Evolutionary conservation across 495 filamentous ascomycete species (phyloP).

Genomic region (Emericellopsis terricola): DNA sequence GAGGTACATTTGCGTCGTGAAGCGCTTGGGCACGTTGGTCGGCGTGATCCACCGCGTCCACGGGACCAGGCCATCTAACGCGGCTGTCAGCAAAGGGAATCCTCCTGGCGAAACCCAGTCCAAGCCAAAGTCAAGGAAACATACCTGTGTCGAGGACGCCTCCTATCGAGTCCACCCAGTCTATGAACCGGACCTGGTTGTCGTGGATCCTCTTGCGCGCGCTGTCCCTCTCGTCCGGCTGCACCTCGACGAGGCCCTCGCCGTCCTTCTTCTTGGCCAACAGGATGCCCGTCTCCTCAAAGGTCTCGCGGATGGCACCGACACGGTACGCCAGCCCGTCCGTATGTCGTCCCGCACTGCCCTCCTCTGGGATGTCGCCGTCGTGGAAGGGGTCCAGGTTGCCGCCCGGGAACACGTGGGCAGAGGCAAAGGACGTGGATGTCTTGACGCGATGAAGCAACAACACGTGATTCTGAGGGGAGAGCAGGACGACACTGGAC

Average conservation of each 20-base stretch:
- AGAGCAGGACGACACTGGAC: slow-evolving; percentile 65
- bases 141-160: slow-evolving; percentile 49
- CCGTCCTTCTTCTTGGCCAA: slow-evolving; percentile 38
- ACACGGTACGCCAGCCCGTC: slow-evolving; percentile 54
- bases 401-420: slow-evolving; percentile 94
- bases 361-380: slow-evolving; percentile 32
- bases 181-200: slow-evolving; percentile 35
- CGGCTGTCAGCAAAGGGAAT: neutral
- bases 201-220: slow-evolving; percentile 51
- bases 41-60: slow-evolving; percentile 93
- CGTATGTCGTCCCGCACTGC: slow-evolving; percentile 33
- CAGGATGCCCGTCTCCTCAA: slow-evolving; percentile 87
- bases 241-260: slow-evolving; percentile 30
- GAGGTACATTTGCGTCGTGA: slow-evolving; percentile 89
- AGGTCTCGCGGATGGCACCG: slow-evolving; percentile 76
- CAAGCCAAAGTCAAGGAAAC: neutral
- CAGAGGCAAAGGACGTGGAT: slow-evolving; percentile 71
- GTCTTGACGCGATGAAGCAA: slow-evolving; percentile 71
- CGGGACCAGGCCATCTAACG: slow-evolving; percentile 45
- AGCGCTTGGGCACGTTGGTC: slow-evolving; percentile 46
- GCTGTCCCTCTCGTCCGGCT: slow-evolving; percentile 38
- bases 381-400: slow-evolving; percentile 59
- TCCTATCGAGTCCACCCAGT: slow-evolving; percentile 45
- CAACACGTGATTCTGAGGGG: slow-evolving; percentile 69
- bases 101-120: neutral